phyloP scores from a whole-genome alignment of 2,329 filamentous ascomycete species.

The Penicillium crustosum region DNA sequence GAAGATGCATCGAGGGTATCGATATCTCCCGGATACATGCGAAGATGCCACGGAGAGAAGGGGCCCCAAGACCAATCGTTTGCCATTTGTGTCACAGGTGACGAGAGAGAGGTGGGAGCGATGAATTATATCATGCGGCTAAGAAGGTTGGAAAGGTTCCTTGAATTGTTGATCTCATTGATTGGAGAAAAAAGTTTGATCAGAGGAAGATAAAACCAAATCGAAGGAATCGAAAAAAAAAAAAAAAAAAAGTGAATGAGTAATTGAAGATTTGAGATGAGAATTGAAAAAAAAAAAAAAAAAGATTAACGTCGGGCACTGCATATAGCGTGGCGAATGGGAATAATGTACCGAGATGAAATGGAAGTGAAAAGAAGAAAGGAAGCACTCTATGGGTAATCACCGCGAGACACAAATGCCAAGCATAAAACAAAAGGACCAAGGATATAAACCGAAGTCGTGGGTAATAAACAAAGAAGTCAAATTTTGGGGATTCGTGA shows the following conservation, averaged over 20 bases:
- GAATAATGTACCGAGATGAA: slow-evolving; percentile 36
- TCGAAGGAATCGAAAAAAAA: slow-evolving; percentile 12
- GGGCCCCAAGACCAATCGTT: not conserved
- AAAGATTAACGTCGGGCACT: slow-evolving; percentile 33
- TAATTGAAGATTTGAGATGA: slow-evolving; percentile 25
- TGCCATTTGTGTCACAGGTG: not conserved
- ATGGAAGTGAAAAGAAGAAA: slow-evolving; percentile 28
- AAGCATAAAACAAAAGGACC: slow-evolving; percentile 33
- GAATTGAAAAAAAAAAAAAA: slow-evolving; percentile 23
- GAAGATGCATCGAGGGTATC: not conserved
- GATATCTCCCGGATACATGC: not conserved
- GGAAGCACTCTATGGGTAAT: slow-evolving; percentile 41
- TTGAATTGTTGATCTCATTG: slow-evolving; percentile 15
- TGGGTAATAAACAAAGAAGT: slow-evolving; percentile 28
- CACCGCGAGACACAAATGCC: slow-evolving; percentile 41
- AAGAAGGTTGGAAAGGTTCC: not conserved
- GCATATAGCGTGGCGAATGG: slow-evolving; percentile 18
- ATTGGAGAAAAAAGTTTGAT: slow-evolving; percentile 8
- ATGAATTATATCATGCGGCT: not conserved
- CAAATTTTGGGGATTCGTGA: slow-evolving; percentile 35
- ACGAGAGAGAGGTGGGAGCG: not conserved
- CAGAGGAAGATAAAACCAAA: slow-evolving; percentile 6
- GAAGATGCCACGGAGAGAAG: not conserved
- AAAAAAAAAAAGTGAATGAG: slow-evolving; percentile 27
- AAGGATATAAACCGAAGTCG: slow-evolving; percentile 39